Percentiles rank a stretch among this genome's conserved stretches.
phyloP scores from a whole-genome alignment of 2,329 filamentous ascomycete species.

The Aspergillus sp. region DNA sequence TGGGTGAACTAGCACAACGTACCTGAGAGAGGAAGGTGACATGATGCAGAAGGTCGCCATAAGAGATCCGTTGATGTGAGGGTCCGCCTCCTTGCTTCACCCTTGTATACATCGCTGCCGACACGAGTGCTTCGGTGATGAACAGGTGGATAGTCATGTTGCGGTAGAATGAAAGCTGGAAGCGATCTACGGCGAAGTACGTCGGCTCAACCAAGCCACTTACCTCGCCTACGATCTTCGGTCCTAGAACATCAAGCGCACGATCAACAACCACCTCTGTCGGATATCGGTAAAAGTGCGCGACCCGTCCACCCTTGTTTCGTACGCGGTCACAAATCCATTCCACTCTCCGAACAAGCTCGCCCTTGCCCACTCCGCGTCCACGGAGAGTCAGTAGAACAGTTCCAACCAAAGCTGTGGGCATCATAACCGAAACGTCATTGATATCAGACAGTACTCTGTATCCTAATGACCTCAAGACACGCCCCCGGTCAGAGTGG shows the following conservation, averaged over 20 bases:
- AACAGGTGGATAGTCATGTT: constrained; percentile 99
- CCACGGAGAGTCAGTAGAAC: constrained; percentile 88
- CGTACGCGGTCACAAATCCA: constrained; percentile 83
- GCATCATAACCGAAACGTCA: constrained; percentile 95
- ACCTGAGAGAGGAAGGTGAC: constrained; percentile 80
- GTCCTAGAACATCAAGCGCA: constrained; percentile 86
- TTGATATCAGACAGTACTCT: constrained; percentile 94
- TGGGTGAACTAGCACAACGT: constrained; percentile 12
- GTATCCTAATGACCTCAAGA: constrained; percentile 86
- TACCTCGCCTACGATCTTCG: constrained; percentile 79
- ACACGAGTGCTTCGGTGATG: constrained; percentile 88
- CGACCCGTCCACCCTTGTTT: constrained; percentile 85
- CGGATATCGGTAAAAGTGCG: constrained; percentile 81
- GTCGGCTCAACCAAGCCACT: constrained; percentile 83
- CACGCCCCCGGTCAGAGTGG: constrained; percentile 62
- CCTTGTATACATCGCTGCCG: constrained; percentile 82
- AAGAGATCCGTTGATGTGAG: constrained; percentile 74
- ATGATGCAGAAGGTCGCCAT: constrained; percentile 70
- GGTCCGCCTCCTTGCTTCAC: constrained; percentile 91
- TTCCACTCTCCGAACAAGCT: constrained; percentile 81
- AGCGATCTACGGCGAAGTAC: constrained; percentile 91
- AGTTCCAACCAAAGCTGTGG: constrained; percentile 91
- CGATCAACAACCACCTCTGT: constrained; percentile 82
- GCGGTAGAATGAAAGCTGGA: constrained; percentile 96
- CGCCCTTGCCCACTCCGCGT: constrained; percentile 82